Evolutionary conservation across 192 early-diverging fungal genomes (phyloP).

Genomic region (Phycomyces nitens): DNA sequence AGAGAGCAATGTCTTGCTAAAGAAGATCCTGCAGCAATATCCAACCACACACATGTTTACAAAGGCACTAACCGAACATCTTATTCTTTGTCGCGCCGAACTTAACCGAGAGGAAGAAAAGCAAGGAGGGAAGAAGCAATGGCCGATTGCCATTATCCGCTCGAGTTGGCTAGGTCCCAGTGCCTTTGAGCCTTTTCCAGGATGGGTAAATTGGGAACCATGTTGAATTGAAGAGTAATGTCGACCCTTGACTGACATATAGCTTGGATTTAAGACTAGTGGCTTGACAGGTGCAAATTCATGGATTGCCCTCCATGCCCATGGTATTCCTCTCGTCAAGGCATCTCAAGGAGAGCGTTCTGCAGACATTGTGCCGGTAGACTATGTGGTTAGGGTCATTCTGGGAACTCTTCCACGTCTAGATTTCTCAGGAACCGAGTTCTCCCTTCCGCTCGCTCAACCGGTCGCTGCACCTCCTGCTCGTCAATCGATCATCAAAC

Average conservation of each 20-base stretch:
- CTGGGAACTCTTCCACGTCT: conserved; percentile 9
- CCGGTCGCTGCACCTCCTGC: not conserved
- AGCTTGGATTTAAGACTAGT: conserved; percentile 9
- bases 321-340: conserved; percentile 21
- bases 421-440: conserved; percentile 1
- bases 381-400: conserved; percentile 23
- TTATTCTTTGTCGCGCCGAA: conserved; percentile 35
- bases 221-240: not conserved
- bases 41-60: conserved; percentile 46
- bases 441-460: conserved; percentile 6
- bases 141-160: conserved; percentile 30
- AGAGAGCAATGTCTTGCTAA: conserved; percentile 7
- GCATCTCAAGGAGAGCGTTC: conserved; percentile 15
- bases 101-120: conserved; percentile 22
- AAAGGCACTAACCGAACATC: conserved; percentile 43
- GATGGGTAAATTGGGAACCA: conserved; percentile 17
- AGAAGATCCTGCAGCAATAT: conserved; percentile 29
- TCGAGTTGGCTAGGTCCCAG: conserved; percentile 22
- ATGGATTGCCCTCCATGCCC: conserved; percentile 19
- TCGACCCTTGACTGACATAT: not conserved
- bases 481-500: not conserved
- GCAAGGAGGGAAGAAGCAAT: conserved; percentile 30
- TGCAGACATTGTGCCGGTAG: conserved; percentile 27
- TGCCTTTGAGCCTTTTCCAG: conserved; percentile 25
- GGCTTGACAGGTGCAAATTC: conserved; percentile 26